Evolutionary conservation across 1,284 basidiomycete species (phyloP), one percentile per base, ranked within the genome.

Genomic region (Cryptococcus depauperatus): DNA sequence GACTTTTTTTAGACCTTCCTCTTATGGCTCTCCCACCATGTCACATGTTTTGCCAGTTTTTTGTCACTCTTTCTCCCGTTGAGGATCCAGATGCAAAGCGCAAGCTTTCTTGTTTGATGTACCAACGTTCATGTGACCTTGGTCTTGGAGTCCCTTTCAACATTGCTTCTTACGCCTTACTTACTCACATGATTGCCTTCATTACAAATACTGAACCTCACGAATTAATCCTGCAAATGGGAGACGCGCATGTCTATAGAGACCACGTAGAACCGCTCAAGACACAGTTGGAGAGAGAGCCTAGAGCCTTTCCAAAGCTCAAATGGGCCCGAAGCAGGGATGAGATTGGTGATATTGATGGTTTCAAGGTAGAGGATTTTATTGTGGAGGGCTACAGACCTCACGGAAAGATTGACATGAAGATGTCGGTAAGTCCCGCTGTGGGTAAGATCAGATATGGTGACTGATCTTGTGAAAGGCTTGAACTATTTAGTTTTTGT

Each of bases 21-120:
- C 75, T 80, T 37, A 98, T 98, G 93, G 95, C 95, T 0, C 80
- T 98, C 0, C 95, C 93, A 0, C 93, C 93, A 0, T 98, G 93
- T 70, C 95, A 98, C 73, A 85, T 97, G 80, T 84, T 98, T 68
- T 95, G 90, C 73, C 93, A 98, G 66, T 98, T 98, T 77, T 97
- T 89, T 74, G 93, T 98, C 29, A 84, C 88, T 57, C 80, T 92
- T 26, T 55, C 88, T 0, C 70, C 78, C 8, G 59, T 74, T 2
- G 56, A 64, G 27, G 57, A 73, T 11, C 63, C 72, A 4, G 35
- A 35, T 19, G 28, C 47, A 38, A 82, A 81, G 52, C 84, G 84
- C 1, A 80, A 79, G 52, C 81, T 98, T 29, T 90, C 85, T 13
- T 97, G 92, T 68, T 78, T 97, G 43, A 95, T 98, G 90, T 97